Base-by-base conservation (phyloP, 805 yeast species). In the Yamadazyma phyllophila region DNA sequence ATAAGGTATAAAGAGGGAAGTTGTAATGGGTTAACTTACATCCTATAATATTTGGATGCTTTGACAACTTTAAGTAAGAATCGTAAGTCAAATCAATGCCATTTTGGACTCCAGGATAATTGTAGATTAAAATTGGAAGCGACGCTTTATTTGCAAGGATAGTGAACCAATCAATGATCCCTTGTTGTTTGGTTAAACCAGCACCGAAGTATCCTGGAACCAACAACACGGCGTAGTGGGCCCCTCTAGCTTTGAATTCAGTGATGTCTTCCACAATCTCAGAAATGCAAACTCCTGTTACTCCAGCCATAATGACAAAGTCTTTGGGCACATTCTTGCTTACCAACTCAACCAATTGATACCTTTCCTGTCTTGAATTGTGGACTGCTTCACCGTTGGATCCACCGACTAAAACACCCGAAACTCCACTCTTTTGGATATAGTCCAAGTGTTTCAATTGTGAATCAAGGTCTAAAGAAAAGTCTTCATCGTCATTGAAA, bases 321-420 rank as follows among this genome's bases (percentile, higher is more conserved):
- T 26, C 32, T 30, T 39, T 34, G 12, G 46, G 37, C 9, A 31
- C 38, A 10, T 27, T 41, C n/a, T 34, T 16, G 32, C 62, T 66
- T 31, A 75, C 51, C 7, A 58, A 45, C 20, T 56, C 47, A 14
- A 73, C 59, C 11, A 70, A 53, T 6, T 57, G 44, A 20, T 56
- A 56, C 47, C 82, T 63, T 60, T 78, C 83, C 35, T 57, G 54
- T 42, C 67, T 62, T 7, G 80, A 65, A 49, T 77, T 58, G 52
- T 77, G 81, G 20, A 75, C 73, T 46, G 74, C 73, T 54, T 78
- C 83, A 35, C 83, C 83, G 13, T 80, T 78, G 29, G 81, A 76
- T 5, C 83, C 83, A 54, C 76, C 66, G 2, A 77, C 53, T 12
- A 76, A 77, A 3, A 73, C 60, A 26, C 83, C 83, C 34, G 59